Evolutionary conservation across 345 rosid genomes (phyloP).

Genomic region (Jatropha curcas): DNA sequence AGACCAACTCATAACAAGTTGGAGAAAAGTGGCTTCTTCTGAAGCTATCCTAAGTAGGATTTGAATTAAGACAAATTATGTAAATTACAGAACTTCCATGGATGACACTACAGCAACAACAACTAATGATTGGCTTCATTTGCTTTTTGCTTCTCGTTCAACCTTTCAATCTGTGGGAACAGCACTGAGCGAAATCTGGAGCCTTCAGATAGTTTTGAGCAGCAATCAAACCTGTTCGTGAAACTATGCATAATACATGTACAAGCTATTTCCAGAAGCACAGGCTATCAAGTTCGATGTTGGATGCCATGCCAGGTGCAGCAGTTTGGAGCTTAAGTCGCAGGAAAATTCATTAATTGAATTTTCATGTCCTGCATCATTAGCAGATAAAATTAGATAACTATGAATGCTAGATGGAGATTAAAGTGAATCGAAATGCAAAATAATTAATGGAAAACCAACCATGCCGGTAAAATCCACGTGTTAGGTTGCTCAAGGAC

Average conservation of each 20-base stretch:
- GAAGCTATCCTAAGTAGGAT: not conserved
- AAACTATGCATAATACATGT: conserved; percentile 48
- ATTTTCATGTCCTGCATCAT: conserved; percentile 39
- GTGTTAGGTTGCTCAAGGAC: conserved; percentile 55
- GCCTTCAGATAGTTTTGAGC: not conserved
- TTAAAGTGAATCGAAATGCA: not conserved
- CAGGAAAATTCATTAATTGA: conserved; percentile 31
- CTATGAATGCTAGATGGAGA: not conserved
- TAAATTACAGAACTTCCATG: not conserved
- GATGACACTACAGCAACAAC: not conserved
- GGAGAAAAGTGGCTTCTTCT: not conserved
- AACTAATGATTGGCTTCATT: not conserved
- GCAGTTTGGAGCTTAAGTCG: conserved; percentile 49
- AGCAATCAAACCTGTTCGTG: not conserved
- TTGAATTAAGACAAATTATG: not conserved
- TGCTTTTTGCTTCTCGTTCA: not conserved
- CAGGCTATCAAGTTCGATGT: conserved; percentile 49
- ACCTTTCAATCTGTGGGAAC: not conserved
- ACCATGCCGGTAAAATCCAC: conserved; percentile 62
- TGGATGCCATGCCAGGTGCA: conserved; percentile 70
- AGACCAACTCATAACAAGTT: not conserved
- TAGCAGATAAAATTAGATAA: not conserved
- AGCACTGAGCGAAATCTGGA: not conserved
- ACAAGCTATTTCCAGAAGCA: conserved; percentile 59
- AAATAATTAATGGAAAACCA: not conserved